A percentile compares a stretch with the other conserved stretches of the same genome.
Conservation (phyloP, 306 rosid genomes). For the Hippophae gyantsensis region DNA sequence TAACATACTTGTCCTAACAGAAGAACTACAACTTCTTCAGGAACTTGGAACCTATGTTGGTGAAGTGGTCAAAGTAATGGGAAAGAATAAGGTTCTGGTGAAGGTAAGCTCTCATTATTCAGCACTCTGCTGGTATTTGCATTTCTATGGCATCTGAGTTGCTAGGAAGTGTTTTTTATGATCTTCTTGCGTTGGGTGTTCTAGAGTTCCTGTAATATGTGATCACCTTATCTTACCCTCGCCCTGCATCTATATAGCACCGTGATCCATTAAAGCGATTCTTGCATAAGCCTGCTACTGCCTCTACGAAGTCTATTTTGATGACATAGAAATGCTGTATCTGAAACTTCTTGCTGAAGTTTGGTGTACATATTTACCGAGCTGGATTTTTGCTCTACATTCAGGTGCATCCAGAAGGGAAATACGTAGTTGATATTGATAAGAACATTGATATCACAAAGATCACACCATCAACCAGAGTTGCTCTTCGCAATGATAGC, state of each 20-base stretch:
- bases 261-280: too few species aligned
- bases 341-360: neutral
- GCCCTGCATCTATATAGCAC: too few species aligned
- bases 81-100: slow-evolving; percentile 92
- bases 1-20: too few species aligned
- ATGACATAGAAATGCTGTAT: too few species aligned
- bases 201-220: too few species aligned
- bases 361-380: neutral
- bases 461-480: slow-evolving; percentile 95
- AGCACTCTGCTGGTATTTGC: too few species aligned
- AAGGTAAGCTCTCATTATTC: slow-evolving; percentile 41
- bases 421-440: slow-evolving; percentile 93
- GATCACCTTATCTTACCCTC: too few species aligned
- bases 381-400: neutral
- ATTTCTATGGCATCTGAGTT: too few species aligned
- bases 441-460: slow-evolving; percentile 89
- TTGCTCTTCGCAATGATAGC: slow-evolving; percentile 99
- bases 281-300: too few species aligned
- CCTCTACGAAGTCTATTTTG: too few species aligned
- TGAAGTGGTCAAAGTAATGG: slow-evolving; percentile 98
- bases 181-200: too few species aligned
- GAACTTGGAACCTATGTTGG: slow-evolving; percentile 99
- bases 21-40: slow-evolving; percentile 94
- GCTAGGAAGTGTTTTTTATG: too few species aligned
- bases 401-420: slow-evolving; percentile 98